Base-by-base conservation (phyloP, 1,284 basidiomycete genomes). In the Farysia itapuensis region DNA sequence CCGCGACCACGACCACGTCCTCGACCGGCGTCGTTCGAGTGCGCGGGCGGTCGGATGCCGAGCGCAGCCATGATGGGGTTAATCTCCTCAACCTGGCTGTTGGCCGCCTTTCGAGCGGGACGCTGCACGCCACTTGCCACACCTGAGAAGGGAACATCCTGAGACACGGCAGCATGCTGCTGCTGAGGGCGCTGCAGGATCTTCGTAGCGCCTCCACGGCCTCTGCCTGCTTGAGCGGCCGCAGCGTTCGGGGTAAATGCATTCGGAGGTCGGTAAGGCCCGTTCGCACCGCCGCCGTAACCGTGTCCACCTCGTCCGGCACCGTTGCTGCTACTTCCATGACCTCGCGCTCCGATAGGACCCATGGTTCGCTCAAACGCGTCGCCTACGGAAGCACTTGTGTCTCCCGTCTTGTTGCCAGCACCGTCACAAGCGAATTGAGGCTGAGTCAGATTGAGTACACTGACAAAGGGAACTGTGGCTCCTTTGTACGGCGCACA, bases 371-470 rank as follows among this genome's bases (percentile, higher is more conserved):
- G 49, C 43, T 65, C 63, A 21, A 65, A 52, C 14, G 63, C 63
- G 30, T 41, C 49, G 22, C 57, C 52, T 5, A 53, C 49, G 20
- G 57, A 57, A 8, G 58, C 58, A 37, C 59, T 63, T 16, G 52
- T 63, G 32, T 48, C 45, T 7, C 44, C 36, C 6, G 24, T 42
- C n/a, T n/a, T n/a, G 13, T 43, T 44, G 28, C 20, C 35, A 23
- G 48, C 48, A 12, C 59, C 59, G 11, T 47, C 52, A 22, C 59
- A 63, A 22, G 57, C 69, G 32, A 72, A 65, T 25, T 74, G 72
- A 4, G 73, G 68, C 45, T 67, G 64, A 4, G 64, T 65, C 24
- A 75, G 50, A 49, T 75, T 75, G 33, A 75, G 68, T 34, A 73
- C 68, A 20, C 64, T 54, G 31, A 60, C 46, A 13, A 60, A 65